These are phyloP conservation scores for Mycena metata DNA, from an alignment of 768 basidiomycete species.

Conservation along the genomic window DNA sequence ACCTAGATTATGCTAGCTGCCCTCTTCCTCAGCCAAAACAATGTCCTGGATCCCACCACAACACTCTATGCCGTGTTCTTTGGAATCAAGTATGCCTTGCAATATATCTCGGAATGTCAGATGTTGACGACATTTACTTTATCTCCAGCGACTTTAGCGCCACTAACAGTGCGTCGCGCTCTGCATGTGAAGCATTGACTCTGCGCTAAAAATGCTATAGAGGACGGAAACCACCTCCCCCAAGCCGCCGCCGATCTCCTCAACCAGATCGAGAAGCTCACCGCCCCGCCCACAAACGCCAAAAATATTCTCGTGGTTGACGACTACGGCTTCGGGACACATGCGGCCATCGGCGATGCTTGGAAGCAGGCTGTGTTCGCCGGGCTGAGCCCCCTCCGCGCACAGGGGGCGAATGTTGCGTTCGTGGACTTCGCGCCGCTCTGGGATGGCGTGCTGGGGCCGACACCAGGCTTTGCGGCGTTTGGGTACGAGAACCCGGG, in stretches of 20 bases:
- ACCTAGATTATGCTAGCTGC: conserved; percentile 46
- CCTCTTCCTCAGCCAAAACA: conserved; percentile 59
- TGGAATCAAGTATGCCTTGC: conserved; percentile 63
- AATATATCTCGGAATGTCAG: no score
- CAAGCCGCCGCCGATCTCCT: conserved; percentile 60
- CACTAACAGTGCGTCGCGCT: conserved; percentile 51
- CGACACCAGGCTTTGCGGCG: conserved; percentile 58
- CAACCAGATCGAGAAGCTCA: conserved; percentile 59
- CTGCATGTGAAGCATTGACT: not conserved
- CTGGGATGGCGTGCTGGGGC: conserved; percentile 62
- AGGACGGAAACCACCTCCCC: conserved; percentile 61
- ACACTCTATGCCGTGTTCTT: conserved; percentile 68
- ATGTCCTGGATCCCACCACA: conserved; percentile 59
- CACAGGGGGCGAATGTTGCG: conserved; percentile 54
- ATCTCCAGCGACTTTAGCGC: conserved; percentile 53
- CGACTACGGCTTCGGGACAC: conserved; percentile 62
- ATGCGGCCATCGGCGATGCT: conserved; percentile 57
- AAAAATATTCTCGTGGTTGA: conserved; percentile 64
- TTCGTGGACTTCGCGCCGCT: conserved; percentile 64
- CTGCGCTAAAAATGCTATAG: conserved; percentile 39
- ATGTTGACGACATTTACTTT: conserved; percentile 17
- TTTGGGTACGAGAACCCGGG: conserved; percentile 63
- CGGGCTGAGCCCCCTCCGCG: conserved; percentile 54
- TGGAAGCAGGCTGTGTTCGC: conserved; percentile 62
- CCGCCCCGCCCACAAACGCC: conserved; percentile 64